Conservation (phyloP, 139 green algal species). For the Medakamo hakoo region DNA sequence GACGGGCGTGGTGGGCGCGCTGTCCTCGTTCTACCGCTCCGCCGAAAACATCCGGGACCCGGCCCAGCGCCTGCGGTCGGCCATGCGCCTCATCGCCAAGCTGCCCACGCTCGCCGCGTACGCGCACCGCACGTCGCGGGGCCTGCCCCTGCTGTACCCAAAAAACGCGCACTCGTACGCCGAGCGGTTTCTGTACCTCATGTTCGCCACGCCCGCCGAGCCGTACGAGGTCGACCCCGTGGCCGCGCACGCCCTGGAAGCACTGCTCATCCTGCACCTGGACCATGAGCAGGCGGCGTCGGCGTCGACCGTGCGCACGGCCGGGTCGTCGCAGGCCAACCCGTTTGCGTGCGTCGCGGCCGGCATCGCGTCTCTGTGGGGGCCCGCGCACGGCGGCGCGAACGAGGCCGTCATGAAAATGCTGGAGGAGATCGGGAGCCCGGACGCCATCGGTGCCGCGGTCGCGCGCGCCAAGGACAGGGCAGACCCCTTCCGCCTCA, state of each 20-base stretch:
- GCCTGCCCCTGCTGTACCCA: conserved; percentile 50
- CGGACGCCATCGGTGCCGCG: conserved; percentile 15
- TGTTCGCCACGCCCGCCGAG: conserved; percentile 23
- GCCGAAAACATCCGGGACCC: conserved; percentile 23
- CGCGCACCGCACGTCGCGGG: conserved; percentile 37
- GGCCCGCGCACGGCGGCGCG: conserved; percentile 49
- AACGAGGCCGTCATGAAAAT: conserved; percentile 47
- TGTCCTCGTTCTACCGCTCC: conserved; percentile 46
- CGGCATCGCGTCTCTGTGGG: conserved; percentile 50
- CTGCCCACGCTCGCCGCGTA: conserved; percentile 53
- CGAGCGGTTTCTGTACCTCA: conserved; percentile 57
- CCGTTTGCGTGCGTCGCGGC: conserved; percentile 52
- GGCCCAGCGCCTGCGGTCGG: conserved; percentile 22
- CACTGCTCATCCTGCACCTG: conserved; percentile 52
- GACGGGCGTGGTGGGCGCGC: conserved; percentile 35
- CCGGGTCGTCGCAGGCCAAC: conserved; percentile 49
- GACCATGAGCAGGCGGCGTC: conserved; percentile 59
- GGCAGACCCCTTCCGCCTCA: conserved; percentile 42
- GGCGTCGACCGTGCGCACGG: conserved; percentile 41
- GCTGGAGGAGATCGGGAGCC: conserved; percentile 17
- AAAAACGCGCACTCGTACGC: conserved; percentile 36
- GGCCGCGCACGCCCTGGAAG: conserved; percentile 29
- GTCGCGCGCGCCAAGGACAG: conserved; percentile 42
- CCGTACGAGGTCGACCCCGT: conserved; percentile 34
- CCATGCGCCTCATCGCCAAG: conserved; percentile 43